These are phyloP conservation scores for Berkeleyomyces rouxiae DNA, from an alignment of 2,329 filamentous ascomycete species.

Conservation along the genomic window DNA sequence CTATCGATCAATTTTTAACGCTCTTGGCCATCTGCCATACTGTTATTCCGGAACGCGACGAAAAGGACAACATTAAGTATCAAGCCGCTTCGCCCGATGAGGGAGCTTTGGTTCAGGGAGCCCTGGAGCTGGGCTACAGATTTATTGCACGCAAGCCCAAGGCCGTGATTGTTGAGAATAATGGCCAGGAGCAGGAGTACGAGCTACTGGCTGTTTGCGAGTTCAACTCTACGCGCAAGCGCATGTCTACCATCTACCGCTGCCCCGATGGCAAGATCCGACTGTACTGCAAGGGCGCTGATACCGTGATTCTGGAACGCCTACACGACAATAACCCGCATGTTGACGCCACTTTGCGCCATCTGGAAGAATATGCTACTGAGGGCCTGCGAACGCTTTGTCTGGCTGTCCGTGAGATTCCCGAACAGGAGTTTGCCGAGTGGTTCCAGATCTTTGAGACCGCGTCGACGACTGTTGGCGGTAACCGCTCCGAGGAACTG, in stretches of 20 bases:
- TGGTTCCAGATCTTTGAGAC: slow-evolving; percentile 79
- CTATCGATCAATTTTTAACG: slow-evolving; percentile 66
- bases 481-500: slow-evolving; percentile 82
- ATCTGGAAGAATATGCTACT: slow-evolving; percentile 96
- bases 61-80: slow-evolving; percentile 82
- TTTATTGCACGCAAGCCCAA: slow-evolving; percentile 84
- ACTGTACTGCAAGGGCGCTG: slow-evolving; percentile 89
- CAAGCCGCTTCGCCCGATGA: slow-evolving; percentile 96
- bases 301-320: slow-evolving; percentile 92
- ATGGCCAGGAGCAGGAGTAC: slow-evolving; percentile 60
- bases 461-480: slow-evolving; percentile 76
- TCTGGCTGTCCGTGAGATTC: slow-evolving; percentile 81
- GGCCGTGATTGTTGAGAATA: slow-evolving; percentile 67
- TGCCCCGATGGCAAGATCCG: slow-evolving; percentile 92
- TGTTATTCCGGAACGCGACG: slow-evolving; percentile 79
- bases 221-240: slow-evolving; percentile 80
- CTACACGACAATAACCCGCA: slow-evolving; percentile 69
- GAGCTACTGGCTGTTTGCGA: slow-evolving; percentile 93
- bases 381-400: slow-evolving; percentile 91
- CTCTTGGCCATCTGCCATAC: slow-evolving; percentile 87
- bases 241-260: slow-evolving; percentile 95
- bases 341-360: slow-evolving; percentile 76
- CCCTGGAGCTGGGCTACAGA: slow-evolving; percentile 67
- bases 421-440: slow-evolving; percentile 73
- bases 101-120: slow-evolving; percentile 88